Percentiles rank a stretch among this genome's conserved stretches.
Conservation (phyloP, 2,329 filamentous ascomycete species). For the Alternaria arbusti region DNA sequence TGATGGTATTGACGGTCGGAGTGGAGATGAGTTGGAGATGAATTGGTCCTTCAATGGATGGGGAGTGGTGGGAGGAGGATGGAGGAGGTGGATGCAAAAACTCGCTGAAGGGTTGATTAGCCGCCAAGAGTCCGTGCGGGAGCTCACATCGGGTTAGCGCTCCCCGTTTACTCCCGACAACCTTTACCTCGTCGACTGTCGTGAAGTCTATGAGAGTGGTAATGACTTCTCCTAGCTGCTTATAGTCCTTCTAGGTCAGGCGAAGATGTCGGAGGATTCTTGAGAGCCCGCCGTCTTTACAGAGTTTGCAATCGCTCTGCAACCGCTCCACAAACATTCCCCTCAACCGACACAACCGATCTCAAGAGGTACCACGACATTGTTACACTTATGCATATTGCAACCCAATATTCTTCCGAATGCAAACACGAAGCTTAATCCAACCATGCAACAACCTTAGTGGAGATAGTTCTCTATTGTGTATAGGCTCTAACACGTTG, state of each 20-base stretch:
- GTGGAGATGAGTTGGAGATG: conserved; percentile 50
- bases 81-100: conserved; percentile 33
- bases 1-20: conserved; percentile 44
- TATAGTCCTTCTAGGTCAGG: background rate
- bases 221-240: no score
- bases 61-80: conserved; percentile 33
- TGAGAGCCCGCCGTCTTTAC: background rate
- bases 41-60: conserved; percentile 46
- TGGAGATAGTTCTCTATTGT: background rate
- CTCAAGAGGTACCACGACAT: background rate
- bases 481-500: background rate
- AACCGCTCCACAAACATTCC: background rate
- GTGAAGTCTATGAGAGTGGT: background rate
- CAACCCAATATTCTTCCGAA: accelerated
- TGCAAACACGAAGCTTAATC: no score
- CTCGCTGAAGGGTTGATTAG: conserved; percentile 27
- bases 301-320: background rate
- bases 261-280: background rate
- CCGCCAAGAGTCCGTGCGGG: conserved; percentile 28
- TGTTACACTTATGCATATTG: background rate
- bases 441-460: background rate
- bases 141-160: conserved; percentile 19
- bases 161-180: conserved; percentile 19
- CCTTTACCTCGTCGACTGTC: conserved; percentile 4
- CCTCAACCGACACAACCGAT: background rate